Conservation (phyloP, 495 filamentous ascomycete species). For the Aspergillus cristatus region DNA sequence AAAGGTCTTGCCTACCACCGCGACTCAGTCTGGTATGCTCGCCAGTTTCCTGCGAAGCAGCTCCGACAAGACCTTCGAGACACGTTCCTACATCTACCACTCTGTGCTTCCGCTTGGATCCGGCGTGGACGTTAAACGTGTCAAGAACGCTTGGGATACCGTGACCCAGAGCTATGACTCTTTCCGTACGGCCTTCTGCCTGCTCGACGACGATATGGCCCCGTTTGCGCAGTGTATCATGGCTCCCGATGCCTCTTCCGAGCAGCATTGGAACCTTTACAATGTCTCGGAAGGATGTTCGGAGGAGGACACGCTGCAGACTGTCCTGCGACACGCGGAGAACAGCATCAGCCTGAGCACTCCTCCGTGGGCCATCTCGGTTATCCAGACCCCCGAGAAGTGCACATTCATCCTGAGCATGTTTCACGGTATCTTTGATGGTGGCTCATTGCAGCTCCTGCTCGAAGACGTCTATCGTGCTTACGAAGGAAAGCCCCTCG, state of each 20-base stretch:
- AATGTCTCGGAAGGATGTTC: slow-evolving; percentile 8
- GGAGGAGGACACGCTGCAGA: slow-evolving; percentile 15
- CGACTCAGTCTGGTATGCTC: slow-evolving; percentile 68
- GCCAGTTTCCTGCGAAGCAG: slow-evolving; percentile 44
- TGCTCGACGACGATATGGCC: slow-evolving; percentile 55
- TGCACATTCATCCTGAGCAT: slow-evolving; percentile 54
- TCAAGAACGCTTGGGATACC: slow-evolving; percentile 42
- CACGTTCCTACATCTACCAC: slow-evolving; percentile 53
- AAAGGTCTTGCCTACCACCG: slow-evolving; percentile 59
- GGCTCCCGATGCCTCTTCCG: background rate
- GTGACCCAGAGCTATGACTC: slow-evolving; percentile 40
- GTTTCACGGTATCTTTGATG: slow-evolving; percentile 74
- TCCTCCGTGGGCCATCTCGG: slow-evolving; percentile 20
- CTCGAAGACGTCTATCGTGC: slow-evolving; percentile 48
- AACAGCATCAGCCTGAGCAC: slow-evolving; percentile 13
- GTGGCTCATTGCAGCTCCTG: slow-evolving; percentile 58
- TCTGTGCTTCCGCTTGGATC: slow-evolving; percentile 46
- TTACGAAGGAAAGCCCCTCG: slow-evolving; percentile 19
- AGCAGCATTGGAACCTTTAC: slow-evolving; percentile 36
- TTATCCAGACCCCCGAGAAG: slow-evolving; percentile 18
- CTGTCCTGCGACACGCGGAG: slow-evolving; percentile 12
- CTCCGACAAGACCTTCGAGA: slow-evolving; percentile 17
- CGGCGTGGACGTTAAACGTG: slow-evolving; percentile 22
- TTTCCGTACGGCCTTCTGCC: slow-evolving; percentile 56
- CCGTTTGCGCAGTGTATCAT: slow-evolving; percentile 50